phyloP scores from a whole-genome alignment of 345 rosid species.

The Syzygium aqueum region DNA sequence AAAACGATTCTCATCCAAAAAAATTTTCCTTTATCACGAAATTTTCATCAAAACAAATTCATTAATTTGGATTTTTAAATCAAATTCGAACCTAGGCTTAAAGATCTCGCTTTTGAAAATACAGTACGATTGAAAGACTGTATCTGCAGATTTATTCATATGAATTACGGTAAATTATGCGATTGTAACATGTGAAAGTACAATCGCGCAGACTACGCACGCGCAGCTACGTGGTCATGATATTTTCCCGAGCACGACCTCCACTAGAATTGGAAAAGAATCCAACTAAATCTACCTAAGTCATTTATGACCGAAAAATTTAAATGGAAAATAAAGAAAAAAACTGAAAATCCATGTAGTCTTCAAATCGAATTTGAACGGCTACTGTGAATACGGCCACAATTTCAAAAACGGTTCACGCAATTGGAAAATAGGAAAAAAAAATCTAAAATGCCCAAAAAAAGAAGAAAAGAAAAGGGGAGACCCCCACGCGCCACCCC shows the following conservation, averaged over 20 bases:
- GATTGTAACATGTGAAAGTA: neutral
- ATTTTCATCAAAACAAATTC: rapidly evolving
- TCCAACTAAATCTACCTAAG: neutral
- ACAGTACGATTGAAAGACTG: rapidly evolving
- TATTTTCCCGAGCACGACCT: neutral
- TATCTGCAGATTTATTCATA: rapidly evolving
- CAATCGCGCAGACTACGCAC: neutral
- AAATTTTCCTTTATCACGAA: neutral
- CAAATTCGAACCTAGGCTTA: neutral
- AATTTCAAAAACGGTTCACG: no score
- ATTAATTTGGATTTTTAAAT: neutral
- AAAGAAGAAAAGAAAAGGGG: no score
- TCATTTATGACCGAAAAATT: no score
- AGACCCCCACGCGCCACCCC: neutral
- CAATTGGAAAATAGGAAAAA: neutral
- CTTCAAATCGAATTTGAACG: neutral
- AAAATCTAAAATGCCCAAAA: neutral
- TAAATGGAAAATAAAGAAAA: no score
- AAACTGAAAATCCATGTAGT: neutral
- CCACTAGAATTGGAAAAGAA: neutral
- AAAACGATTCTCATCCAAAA: neutral
- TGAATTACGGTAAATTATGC: rapidly evolving
- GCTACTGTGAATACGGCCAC: neutral
- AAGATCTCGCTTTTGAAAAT: neutral
- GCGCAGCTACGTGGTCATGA: neutral